These are phyloP conservation scores for Polyplosphaeria fusca DNA, from an alignment of 495 filamentous ascomycete genomes.

Conservation along the genomic window DNA sequence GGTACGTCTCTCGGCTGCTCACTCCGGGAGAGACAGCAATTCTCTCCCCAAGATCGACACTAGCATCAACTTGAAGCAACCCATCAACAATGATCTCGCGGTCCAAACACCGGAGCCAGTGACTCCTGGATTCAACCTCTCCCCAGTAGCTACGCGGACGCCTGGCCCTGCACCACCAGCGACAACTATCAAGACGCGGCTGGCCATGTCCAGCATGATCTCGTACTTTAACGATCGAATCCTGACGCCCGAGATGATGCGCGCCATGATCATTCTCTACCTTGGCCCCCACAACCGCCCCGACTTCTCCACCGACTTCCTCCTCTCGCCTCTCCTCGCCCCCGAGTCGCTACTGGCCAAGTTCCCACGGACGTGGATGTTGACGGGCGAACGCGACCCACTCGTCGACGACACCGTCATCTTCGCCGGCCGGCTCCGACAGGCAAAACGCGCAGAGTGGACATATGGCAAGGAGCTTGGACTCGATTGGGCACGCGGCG, in stretches of 20 bases:
- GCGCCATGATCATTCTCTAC: slow-evolving; percentile 98
- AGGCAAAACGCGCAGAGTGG: slow-evolving; percentile 72
- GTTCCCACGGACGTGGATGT: slow-evolving; percentile 89
- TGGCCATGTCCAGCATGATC: slow-evolving; percentile 93
- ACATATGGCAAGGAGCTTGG: slow-evolving; percentile 61
- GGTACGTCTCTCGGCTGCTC: slow-evolving; percentile 34
- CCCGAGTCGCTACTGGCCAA: slow-evolving; percentile 74
- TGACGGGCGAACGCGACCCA: slow-evolving; percentile 93
- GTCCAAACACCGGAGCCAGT: slow-evolving; percentile 32
- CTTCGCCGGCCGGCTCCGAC: slow-evolving; percentile 80
- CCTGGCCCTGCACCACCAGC: slow-evolving; percentile 41
- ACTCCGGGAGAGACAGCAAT: slow-evolving; percentile 24
- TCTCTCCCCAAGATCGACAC: slow-evolving; percentile 5
- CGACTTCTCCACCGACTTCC: slow-evolving; percentile 86
- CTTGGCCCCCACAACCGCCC: slow-evolving; percentile 89
- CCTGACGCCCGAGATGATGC: slow-evolving; percentile 96
- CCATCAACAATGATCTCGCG: slow-evolving; percentile 41
- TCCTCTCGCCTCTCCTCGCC: slow-evolving; percentile 83
- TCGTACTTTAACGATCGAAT: slow-evolving; percentile 97
- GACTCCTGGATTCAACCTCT: neutral
- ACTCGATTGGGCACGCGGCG: slow-evolving; percentile 36
- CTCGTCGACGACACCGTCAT: slow-evolving; percentile 95
- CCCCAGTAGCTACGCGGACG: slow-evolving; percentile 35
- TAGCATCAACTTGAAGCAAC: neutral
- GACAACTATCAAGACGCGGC: slow-evolving; percentile 71